phyloP scores from a whole-genome alignment of 1,139 yeast genomes.

The Suhomyces ambrosiae region DNA sequence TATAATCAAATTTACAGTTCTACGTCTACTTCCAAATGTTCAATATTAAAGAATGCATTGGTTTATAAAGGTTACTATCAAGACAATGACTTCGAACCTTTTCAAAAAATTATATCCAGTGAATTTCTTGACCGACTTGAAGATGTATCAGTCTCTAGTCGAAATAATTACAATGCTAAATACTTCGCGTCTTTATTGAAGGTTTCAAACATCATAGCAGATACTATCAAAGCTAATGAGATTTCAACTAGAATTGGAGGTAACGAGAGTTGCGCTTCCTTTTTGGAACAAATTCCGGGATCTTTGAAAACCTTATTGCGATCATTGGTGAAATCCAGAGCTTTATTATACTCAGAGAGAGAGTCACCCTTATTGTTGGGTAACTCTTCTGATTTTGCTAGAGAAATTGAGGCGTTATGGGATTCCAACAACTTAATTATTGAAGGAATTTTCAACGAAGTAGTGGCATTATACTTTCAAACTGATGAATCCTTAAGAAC shows the following conservation, averaged over 20 bases:
- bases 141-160: background rate
- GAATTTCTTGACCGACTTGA: constrained; percentile 11
- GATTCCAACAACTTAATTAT: constrained; percentile 21
- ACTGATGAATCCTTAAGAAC: constrained; percentile 46
- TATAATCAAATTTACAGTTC: constrained; percentile 18
- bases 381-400: constrained; percentile 18
- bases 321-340: constrained; percentile 40
- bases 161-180: constrained; percentile 1
- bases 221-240: constrained; percentile 60
- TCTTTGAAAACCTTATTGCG: constrained; percentile 39
- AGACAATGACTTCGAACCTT: constrained; percentile 3
- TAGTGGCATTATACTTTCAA: constrained; percentile 43
- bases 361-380: constrained; percentile 5
- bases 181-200: constrained; percentile 1
- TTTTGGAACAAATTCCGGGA: constrained; percentile 37
- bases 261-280: constrained; percentile 31
- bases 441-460: constrained; percentile 41
- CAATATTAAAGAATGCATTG: constrained; percentile 13
- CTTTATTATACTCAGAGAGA: constrained; percentile 23
- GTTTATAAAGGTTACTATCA: constrained; percentile 16
- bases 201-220: constrained; percentile 40
- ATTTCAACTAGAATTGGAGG: constrained; percentile 52
- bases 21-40: constrained; percentile 17
- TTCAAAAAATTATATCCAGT: constrained; percentile 4
- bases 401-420: constrained; percentile 30